Conservation (phyloP, 116 monocot species). For the Thalassia testudinum region DNA sequence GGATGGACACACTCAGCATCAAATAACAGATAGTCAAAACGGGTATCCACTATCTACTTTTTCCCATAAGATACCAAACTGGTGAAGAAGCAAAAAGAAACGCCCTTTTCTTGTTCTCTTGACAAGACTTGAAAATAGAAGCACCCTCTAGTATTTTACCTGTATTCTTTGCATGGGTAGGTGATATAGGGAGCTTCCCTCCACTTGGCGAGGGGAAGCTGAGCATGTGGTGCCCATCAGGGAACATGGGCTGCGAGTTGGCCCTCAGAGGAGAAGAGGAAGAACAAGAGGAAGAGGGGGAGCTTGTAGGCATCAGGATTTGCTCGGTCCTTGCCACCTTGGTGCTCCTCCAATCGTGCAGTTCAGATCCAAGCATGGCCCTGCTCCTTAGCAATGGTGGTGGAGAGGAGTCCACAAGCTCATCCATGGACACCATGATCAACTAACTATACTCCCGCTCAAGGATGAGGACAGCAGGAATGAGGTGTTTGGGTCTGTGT, state of each 20-base stretch:
- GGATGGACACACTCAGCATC: not conserved
- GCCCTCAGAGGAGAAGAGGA: not conserved
- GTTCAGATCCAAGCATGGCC: too few species aligned
- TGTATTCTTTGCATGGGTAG: not conserved
- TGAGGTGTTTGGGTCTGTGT: too few species aligned
- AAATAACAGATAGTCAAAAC: not conserved
- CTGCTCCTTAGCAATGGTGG: too few species aligned
- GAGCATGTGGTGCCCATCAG: constrained; percentile 75
- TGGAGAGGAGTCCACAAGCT: too few species aligned
- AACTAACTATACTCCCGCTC: too few species aligned
- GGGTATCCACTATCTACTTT: not conserved
- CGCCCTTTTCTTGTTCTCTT: too few species aligned
- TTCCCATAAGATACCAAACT: not conserved
- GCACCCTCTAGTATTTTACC: not conserved
- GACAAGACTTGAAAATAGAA: too few species aligned
- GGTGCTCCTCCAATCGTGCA: too few species aligned
- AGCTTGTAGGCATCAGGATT: not conserved
- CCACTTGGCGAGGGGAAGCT: constrained; percentile 48
- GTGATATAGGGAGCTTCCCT: constrained; percentile 1
- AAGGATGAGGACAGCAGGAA: too few species aligned
- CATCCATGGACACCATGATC: too few species aligned
- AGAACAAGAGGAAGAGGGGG: not conserved
- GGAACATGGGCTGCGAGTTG: constrained; percentile 9
- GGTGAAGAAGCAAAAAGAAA: not conserved
- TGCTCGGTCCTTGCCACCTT: not conserved